Percentiles rank a stretch among this genome's conserved stretches.
Evolutionary conservation across 208 protist species (phyloP).

Genomic region (Crithidia bombi): DNA sequence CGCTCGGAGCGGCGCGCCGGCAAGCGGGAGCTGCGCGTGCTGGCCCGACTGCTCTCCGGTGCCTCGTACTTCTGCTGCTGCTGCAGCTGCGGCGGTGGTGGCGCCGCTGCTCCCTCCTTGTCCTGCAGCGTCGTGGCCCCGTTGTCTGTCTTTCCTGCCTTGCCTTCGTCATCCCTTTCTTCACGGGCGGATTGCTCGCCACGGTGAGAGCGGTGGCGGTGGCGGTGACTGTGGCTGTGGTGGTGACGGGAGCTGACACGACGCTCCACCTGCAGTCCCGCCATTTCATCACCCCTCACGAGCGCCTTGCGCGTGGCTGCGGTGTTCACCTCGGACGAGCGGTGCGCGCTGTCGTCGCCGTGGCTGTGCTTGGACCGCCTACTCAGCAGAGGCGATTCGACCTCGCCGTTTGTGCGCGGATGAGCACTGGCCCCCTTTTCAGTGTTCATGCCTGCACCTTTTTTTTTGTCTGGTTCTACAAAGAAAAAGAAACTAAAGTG

Average conservation of each 20-base stretch:
- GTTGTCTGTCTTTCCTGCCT: background rate
- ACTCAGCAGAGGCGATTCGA: background rate
- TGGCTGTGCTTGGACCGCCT: slow-evolving; percentile 6
- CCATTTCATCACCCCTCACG: background rate
- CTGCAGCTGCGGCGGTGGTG: background rate
- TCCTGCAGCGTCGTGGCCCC: background rate
- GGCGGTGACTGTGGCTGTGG: slow-evolving; percentile 21
- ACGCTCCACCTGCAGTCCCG: slow-evolving; percentile 2
- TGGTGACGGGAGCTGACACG: slow-evolving; percentile 4
- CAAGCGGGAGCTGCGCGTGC: slow-evolving; percentile 26
- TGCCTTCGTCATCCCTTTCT: background rate
- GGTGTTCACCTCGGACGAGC: background rate
- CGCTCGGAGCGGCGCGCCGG: slow-evolving; percentile 20
- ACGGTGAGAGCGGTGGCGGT: slow-evolving; percentile 15
- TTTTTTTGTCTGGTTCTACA: background rate
- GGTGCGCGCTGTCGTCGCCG: slow-evolving; percentile 8
- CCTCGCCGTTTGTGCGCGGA: background rate
- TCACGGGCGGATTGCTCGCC: background rate
- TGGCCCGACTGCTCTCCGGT: slow-evolving; percentile 18
- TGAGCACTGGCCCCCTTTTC: background rate
- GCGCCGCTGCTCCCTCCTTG: background rate
- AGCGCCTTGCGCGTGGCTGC: background rate
- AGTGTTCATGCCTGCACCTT: background rate
- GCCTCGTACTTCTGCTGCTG: background rate
- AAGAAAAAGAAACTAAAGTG: too few species aligned